phyloP scores from a whole-genome alignment of 306 rosid species.

The Glycyrrhiza uralensis region DNA sequence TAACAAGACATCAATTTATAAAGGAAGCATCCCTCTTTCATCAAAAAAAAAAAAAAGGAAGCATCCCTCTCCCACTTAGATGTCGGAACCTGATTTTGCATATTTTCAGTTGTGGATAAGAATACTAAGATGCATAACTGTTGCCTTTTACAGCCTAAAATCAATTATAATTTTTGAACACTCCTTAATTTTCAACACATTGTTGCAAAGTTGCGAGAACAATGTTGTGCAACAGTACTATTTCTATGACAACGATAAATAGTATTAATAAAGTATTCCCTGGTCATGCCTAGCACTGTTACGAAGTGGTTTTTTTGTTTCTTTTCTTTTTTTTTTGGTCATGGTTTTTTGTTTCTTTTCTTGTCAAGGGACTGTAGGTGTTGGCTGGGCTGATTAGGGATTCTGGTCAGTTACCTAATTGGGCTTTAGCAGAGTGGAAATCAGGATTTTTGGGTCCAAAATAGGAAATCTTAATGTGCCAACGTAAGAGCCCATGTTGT shows the following conservation, averaged over 20 bases:
- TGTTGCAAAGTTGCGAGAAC: no score
- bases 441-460: neutral
- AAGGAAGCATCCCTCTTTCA: no score
- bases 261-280: no score
- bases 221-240: no score
- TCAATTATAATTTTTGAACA: no score
- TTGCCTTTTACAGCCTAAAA: conserved; percentile 10
- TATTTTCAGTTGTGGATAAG: neutral
- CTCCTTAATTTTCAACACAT: no score
- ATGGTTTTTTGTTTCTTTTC: no score
- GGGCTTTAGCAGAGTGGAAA: neutral
- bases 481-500: neutral
- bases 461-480: neutral
- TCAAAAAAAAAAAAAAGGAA: no score
- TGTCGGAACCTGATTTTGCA: conserved; percentile 27
- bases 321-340: no score
- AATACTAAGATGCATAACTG: neutral
- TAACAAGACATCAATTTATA: neutral
- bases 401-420: neutral
- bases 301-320: no score
- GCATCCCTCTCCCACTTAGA: conserved; percentile 21
- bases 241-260: no score
- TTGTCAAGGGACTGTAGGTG: neutral
- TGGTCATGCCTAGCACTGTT: no score
- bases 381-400: neutral